Conservation (phyloP, 108 stramenopile species). For the Poteriospumella lacustris region DNA sequence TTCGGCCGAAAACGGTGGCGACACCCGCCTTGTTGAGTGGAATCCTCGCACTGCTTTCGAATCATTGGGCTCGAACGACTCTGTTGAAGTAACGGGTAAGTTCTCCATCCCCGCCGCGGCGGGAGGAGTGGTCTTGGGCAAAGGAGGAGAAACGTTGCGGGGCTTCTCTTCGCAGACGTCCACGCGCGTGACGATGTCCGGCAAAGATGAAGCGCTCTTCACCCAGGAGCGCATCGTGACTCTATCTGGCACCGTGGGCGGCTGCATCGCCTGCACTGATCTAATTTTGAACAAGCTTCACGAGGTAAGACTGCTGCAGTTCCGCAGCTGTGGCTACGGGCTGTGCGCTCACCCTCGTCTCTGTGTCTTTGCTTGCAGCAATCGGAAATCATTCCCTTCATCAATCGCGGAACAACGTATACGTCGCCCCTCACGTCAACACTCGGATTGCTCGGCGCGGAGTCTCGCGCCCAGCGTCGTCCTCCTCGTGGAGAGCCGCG, state of each 20-base stretch:
- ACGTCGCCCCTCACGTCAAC: background rate
- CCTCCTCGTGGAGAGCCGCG: background rate
- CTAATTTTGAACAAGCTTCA: background rate
- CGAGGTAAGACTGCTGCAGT: too few species aligned
- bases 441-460: too few species aligned
- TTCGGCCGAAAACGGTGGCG: background rate
- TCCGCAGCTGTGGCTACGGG: too few species aligned
- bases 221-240: constrained; percentile 15
- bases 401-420: background rate
- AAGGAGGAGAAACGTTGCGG: background rate
- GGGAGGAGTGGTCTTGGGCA: background rate
- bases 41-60: background rate
- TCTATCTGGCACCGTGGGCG: background rate
- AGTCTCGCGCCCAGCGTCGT: too few species aligned
- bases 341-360: too few species aligned
- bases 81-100: background rate
- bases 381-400: background rate
- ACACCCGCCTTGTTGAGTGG: background rate
- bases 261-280: background rate
- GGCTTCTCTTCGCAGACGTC: background rate
- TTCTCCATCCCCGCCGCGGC: background rate
- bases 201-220: constrained; percentile 11
- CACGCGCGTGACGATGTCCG: background rate
- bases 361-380: too few species aligned
- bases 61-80: background rate